A percentile compares a stretch with the other conserved stretches of the same genome.
phyloP scores from a whole-genome alignment of 495 filamentous ascomycete genomes.

The Penicillium pancosmium region DNA sequence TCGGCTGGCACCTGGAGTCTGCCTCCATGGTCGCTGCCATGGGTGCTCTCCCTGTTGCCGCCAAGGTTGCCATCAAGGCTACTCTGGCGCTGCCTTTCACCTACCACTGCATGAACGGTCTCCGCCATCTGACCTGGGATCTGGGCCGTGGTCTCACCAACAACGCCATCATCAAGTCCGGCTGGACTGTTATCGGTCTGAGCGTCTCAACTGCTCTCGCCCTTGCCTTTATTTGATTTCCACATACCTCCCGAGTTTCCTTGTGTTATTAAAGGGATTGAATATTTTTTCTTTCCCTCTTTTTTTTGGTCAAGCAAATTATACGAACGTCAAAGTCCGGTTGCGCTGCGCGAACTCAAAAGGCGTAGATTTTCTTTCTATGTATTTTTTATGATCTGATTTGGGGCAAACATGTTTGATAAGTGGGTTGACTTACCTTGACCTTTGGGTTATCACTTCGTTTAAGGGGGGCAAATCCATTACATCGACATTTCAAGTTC shows the following conservation, averaged over 20 bases:
- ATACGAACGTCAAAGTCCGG: conserved; percentile 24
- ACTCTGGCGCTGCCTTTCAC: conserved; percentile 78
- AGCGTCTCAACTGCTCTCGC: conserved; percentile 62
- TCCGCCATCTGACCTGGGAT: conserved; percentile 93
- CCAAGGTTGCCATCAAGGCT: conserved; percentile 75
- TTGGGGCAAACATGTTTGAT: not conserved
- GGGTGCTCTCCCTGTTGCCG: conserved; percentile 67
- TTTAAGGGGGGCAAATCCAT: too few relatives aligned
- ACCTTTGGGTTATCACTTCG: not conserved
- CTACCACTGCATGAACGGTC: conserved; percentile 83
- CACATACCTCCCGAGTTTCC: conserved; percentile 32
- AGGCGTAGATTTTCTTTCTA: conserved; percentile 26
- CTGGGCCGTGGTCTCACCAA: conserved; percentile 68
- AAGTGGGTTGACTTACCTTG: not conserved
- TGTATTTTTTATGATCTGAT: conserved; percentile 11
- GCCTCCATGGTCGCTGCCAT: conserved; percentile 77
- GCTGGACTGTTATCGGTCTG: conserved; percentile 73
- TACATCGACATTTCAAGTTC: too few relatives aligned
- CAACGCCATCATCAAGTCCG: conserved; percentile 69
- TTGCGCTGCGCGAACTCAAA: conserved; percentile 26
- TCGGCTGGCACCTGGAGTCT: conserved; percentile 86
- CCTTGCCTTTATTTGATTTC: conserved; percentile 59
- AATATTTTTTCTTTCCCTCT: conserved; percentile 13
- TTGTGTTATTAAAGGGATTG: conserved; percentile 43
- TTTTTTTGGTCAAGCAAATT: conserved; percentile 27